A percentile compares a stretch with the other conserved stretches of the same genome.
These are phyloP conservation scores for Brasilioporus rufonigricans DNA, from an alignment of 768 basidiomycete species.

Conservation along the genomic window DNA sequence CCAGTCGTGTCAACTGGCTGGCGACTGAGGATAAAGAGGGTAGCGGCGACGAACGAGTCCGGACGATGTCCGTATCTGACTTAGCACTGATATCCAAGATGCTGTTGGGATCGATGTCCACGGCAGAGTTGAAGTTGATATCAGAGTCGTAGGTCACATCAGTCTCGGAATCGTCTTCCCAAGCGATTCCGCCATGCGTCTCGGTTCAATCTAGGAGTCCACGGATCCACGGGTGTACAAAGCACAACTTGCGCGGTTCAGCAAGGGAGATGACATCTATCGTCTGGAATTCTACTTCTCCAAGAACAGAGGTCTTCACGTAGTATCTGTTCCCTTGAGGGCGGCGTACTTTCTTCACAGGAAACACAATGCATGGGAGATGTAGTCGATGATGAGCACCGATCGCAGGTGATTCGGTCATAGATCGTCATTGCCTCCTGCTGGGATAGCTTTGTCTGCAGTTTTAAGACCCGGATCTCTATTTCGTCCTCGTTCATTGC, in stretches of 20 bases:
- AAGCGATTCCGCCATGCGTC: not conserved
- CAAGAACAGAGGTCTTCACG: not conserved
- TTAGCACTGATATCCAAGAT: not conserved
- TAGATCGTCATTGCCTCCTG: not conserved
- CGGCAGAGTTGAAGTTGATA: not conserved
- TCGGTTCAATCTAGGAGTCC: not conserved
- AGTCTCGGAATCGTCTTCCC: not conserved
- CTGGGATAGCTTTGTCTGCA: not conserved
- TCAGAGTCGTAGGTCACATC: not conserved
- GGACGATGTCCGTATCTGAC: not conserved
- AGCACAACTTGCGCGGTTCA: not conserved
- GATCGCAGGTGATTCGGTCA: not conserved
- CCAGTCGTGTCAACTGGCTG: not conserved
- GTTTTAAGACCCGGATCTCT: not conserved
- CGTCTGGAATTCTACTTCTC: not conserved
- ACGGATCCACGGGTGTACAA: not conserved
- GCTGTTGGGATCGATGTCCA: not conserved
- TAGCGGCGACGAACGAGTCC: not conserved
- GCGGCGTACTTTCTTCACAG: not conserved
- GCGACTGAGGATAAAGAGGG: not conserved
- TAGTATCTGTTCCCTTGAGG: not conserved
- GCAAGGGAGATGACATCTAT: not conserved
- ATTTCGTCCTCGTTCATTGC: not conserved
- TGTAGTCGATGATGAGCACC: not conserved
- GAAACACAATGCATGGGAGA: constrained; percentile 1